Conservation (phyloP, 176 grass and related monocot species). For the Chrysopogon serrulatus region DNA sequence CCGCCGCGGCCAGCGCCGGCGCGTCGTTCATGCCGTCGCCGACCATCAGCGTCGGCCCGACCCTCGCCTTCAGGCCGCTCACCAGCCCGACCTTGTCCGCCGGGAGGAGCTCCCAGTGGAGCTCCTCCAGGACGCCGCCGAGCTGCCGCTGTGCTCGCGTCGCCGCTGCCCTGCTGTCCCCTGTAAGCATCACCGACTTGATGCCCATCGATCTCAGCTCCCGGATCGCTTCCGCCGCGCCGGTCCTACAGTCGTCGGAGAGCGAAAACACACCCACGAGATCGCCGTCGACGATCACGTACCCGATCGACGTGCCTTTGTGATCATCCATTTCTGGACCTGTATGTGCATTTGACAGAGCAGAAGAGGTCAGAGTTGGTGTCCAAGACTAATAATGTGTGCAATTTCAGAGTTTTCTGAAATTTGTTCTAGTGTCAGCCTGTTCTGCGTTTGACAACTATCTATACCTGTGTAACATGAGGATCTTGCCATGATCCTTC, state of each 20-base stretch:
- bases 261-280: constrained; percentile 35
- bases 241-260: constrained; percentile 48
- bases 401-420: neutral
- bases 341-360: neutral
- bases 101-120: constrained; percentile 59
- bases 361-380: neutral
- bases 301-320: constrained; percentile 47
- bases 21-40: constrained; percentile 89
- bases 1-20: constrained; percentile 54
- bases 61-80: constrained; percentile 1
- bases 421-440: neutral
- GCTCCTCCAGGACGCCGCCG: constrained; percentile 32
- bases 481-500: constrained; percentile 31
- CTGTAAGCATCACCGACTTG: constrained; percentile 62
- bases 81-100: constrained; percentile 62
- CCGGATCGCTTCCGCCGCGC: constrained; percentile 44
- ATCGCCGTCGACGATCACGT: constrained; percentile 39
- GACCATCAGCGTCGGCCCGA: constrained; percentile 60
- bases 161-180: constrained; percentile 55
- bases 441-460: too few species aligned
- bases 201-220: constrained; percentile 64
- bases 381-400: neutral
- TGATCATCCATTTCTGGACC: constrained; percentile 4
- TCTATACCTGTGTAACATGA: constrained; percentile 44
- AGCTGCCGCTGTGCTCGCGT: constrained; percentile 48